Evolutionary conservation across 164 flowering plant species (phyloP).

Genomic region (Houttuynia cordata): DNA sequence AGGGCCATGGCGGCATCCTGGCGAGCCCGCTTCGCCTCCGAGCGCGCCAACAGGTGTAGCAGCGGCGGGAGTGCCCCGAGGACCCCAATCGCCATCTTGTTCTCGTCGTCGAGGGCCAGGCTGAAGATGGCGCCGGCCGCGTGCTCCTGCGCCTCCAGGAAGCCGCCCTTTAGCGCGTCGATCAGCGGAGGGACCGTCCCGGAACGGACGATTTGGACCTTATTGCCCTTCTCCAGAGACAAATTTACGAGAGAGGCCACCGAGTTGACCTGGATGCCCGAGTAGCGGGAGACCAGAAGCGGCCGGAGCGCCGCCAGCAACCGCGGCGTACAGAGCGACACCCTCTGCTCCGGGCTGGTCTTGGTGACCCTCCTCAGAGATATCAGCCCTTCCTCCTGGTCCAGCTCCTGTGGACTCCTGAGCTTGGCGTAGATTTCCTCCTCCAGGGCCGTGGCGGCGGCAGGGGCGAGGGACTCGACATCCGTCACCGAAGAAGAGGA

Average conservation of each 20-base stretch:
- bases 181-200: slow-evolving; percentile 66
- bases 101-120: slow-evolving; percentile 68
- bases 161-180: slow-evolving; percentile 56
- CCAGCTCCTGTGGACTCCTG: slow-evolving; percentile 38
- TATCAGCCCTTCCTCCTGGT: slow-evolving; percentile 58
- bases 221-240: slow-evolving; percentile 70
- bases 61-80: slow-evolving; percentile 77
- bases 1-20: slow-evolving; percentile 83
- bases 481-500: slow-evolving; percentile 30
- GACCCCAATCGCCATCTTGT: slow-evolving; percentile 88
- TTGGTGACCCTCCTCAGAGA: slow-evolving; percentile 49
- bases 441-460: slow-evolving; percentile 33
- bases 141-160: slow-evolving; percentile 69
- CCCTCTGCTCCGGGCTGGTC: slow-evolving; percentile 32
- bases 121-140: slow-evolving; percentile 93
- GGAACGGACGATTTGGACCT: slow-evolving; percentile 68
- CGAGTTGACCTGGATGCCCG: slow-evolving; percentile 54
- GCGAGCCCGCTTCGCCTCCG: slow-evolving; percentile 57
- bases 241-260: slow-evolving; percentile 73
- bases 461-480: slow-evolving; percentile 1
- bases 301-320: slow-evolving; percentile 37
- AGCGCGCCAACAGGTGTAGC: slow-evolving; percentile 52
- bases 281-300: slow-evolving; percentile 37
- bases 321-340: slow-evolving; percentile 45
- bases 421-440: slow-evolving; percentile 33